These are phyloP conservation scores for Phalaenopsis aphrodite DNA, from an alignment of 106 monocot genomes.

Conservation along the genomic window DNA sequence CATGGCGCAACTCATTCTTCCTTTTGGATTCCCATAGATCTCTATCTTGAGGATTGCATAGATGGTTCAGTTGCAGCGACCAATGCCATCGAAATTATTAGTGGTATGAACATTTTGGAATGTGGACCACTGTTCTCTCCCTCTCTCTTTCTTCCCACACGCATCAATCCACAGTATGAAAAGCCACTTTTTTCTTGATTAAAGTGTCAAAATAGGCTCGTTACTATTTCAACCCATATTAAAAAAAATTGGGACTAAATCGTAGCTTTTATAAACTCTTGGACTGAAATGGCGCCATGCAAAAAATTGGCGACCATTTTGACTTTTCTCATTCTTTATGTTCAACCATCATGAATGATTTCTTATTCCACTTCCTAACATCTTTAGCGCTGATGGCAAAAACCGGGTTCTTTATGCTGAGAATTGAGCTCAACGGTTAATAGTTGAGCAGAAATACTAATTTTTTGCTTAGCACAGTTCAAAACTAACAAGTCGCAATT, in stretches of 20 bases:
- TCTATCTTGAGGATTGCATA: constrained; percentile 89
- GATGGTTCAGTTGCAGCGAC: constrained; percentile 84
- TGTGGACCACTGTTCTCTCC: neutral
- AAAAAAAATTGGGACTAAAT: too few relatives aligned
- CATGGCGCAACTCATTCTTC: constrained; percentile 54
- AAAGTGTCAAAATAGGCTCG: too few relatives aligned
- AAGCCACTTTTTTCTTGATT: neutral
- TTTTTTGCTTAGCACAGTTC: neutral
- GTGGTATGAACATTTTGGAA: constrained; percentile 37
- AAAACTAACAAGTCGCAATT: neutral
- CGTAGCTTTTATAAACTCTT: too few relatives aligned
- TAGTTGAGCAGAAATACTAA: neutral
- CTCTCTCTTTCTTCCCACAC: neutral
- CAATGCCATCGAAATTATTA: constrained; percentile 84
- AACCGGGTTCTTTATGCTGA: neutral
- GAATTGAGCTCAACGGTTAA: neutral
- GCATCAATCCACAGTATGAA: neutral
- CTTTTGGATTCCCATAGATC: constrained; percentile 86
- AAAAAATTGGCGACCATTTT: too few relatives aligned
- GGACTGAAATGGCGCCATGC: too few relatives aligned
- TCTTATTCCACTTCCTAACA: neutral
- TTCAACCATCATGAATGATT: neutral
- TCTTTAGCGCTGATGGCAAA: neutral
- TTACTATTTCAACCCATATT: too few relatives aligned
- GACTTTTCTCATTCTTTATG: neutral